These are phyloP conservation scores for Pythium insidiosum DNA, from an alignment of 352 stramenopile species.

Conservation along the genomic window DNA sequence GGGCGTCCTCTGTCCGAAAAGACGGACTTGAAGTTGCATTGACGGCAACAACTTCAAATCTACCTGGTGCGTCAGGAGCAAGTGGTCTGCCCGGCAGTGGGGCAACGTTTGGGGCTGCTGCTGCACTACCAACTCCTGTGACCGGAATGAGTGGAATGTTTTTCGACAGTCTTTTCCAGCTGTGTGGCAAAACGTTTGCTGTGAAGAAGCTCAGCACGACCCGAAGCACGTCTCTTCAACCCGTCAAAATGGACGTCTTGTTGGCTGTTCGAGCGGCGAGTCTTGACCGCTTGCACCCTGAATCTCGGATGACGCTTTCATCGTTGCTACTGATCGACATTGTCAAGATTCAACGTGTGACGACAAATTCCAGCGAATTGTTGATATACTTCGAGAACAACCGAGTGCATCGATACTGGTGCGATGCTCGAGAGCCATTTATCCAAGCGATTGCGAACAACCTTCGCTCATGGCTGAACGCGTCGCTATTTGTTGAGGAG, in stretches of 20 bases:
- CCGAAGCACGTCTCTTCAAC: slow-evolving; percentile 46
- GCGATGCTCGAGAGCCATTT: slow-evolving; percentile 78
- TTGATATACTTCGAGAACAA: slow-evolving; percentile 84
- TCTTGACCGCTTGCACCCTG: slow-evolving; percentile 59
- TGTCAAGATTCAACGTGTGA: slow-evolving; percentile 84
- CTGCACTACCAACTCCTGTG: background rate
- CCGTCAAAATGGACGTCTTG: slow-evolving; percentile 65
- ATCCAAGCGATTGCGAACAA: slow-evolving; percentile 85
- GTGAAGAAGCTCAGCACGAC: slow-evolving; percentile 85
- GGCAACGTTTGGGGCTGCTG: background rate
- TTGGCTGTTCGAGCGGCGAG: slow-evolving; percentile 72
- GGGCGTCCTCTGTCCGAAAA: slow-evolving; percentile 62
- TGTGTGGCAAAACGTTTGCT: slow-evolving; percentile 78
- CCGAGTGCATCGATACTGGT: slow-evolving; percentile 83
- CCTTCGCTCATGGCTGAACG: slow-evolving; percentile 75
- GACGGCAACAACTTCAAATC: background rate
- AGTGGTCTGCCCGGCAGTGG: slow-evolving; percentile 3
- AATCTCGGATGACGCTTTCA: slow-evolving; percentile 60
- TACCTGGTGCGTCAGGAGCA: slow-evolving; percentile 3
- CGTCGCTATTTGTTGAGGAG: slow-evolving; percentile 77
- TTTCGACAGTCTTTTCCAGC: slow-evolving; percentile 82
- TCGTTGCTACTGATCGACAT: slow-evolving; percentile 84
- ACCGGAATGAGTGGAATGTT: slow-evolving; percentile 60
- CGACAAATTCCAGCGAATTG: slow-evolving; percentile 76
- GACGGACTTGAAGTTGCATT: slow-evolving; percentile 24